Base-by-base conservation (phyloP, 306 rosid species). In the Acacia melanoxylon region DNA sequence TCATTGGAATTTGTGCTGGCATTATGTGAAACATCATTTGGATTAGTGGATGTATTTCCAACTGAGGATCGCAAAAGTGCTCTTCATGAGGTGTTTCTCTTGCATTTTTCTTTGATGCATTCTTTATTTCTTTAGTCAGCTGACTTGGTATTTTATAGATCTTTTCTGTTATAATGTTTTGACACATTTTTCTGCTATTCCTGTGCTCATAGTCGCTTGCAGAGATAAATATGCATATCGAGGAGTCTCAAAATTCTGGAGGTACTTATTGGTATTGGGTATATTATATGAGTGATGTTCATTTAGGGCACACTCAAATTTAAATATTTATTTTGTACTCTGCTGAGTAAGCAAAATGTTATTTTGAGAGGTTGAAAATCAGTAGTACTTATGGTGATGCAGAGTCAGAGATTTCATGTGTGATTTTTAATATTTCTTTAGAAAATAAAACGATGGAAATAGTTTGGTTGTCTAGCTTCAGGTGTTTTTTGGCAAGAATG, bases 31-130 rank as follows among this genome's bases (percentile, higher is more conserved):
- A 96, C 94, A 29, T 96, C 99, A 76, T 93, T 82, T 86, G 97
- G 98, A 49, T 90, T 96, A 87, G 98, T 96, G 88, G 99, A 96
- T 86, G 89, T 96, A 83, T 96, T 92, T 91, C 98, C 99, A 48
- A 72, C 86, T 90, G 98, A 96, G 87, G 99, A 94, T 89, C 99
- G 99, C 81, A 96, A 94, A 82, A 91, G 90, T 90, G 94, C 98
- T 78, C 98, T 96, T 77, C 83, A 84, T 78, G 99, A 96, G 99
- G 99, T 96, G 76, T 78, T 86, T 82, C 70, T 76, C 29, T 58
- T 71, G n/a, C 44, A 81, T 72, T 37, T 58, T 75, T 58, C 81
- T 63, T 86, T 70, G 46, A 77, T 78, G 58, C 68, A 61, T 81
- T 84, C 62, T 85, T 78, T 56, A 71, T 72, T 72, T 82, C 4